Conservation (phyloP, 2,329 filamentous ascomycete genomes). For the Aspergillus spinulosporus region DNA sequence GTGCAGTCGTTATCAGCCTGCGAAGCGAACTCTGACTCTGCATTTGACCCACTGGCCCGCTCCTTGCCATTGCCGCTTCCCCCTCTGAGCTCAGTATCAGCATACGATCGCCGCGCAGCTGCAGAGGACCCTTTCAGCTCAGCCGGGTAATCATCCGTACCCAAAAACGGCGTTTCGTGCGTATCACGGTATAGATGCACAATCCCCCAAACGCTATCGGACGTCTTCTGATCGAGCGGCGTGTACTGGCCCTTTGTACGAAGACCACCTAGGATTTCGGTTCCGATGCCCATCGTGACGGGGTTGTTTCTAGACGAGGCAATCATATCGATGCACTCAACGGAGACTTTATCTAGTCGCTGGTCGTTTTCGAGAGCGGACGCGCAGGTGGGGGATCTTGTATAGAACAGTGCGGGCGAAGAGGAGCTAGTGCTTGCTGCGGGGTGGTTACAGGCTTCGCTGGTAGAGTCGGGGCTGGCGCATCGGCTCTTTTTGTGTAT, state of each 20-base stretch:
- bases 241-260: slow-evolving; percentile 81
- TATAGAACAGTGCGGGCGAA: slow-evolving; percentile 21
- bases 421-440: slow-evolving; percentile 5
- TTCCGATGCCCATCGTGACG: slow-evolving; percentile 51
- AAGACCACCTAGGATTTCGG: slow-evolving; percentile 60
- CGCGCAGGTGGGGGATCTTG: slow-evolving; percentile 20
- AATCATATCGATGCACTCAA: slow-evolving; percentile 79
- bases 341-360: slow-evolving; percentile 74
- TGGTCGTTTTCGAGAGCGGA: slow-evolving; percentile 59
- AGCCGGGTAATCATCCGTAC: slow-evolving; percentile 48
- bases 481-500: slow-evolving; percentile 17
- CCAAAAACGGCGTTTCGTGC: slow-evolving; percentile 66
- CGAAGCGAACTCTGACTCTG: slow-evolving; percentile 7
- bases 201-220: slow-evolving; percentile 85
- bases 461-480: background rate
- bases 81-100: slow-evolving; percentile 16
- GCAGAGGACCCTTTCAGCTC: slow-evolving; percentile 41
- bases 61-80: slow-evolving; percentile 19
- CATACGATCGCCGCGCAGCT: slow-evolving; percentile 27
- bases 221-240: slow-evolving; percentile 67
- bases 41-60: background rate
- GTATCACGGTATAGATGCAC: slow-evolving; percentile 91
- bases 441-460: slow-evolving; percentile 14
- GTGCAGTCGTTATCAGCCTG: slow-evolving; percentile 64
- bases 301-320: slow-evolving; percentile 37